phyloP scores from a whole-genome alignment of 73 alveolate species.

The Vitrella brassicaformis region DNA sequence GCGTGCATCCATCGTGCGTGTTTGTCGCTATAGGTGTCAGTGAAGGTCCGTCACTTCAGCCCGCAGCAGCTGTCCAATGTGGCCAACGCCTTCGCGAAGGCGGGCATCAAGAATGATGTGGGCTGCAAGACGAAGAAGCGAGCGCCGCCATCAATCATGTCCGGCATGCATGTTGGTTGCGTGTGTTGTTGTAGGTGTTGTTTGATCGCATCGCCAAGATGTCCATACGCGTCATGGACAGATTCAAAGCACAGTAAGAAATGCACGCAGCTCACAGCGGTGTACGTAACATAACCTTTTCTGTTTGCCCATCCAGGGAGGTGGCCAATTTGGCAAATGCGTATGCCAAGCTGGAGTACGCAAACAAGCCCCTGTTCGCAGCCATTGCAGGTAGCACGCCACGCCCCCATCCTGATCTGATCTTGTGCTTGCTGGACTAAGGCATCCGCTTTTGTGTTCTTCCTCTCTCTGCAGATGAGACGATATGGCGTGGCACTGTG shows the following conservation, averaged over 20 bases:
- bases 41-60: not conserved
- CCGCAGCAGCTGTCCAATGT: conserved; percentile 1
- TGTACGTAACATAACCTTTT: no score
- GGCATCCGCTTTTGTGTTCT: not conserved
- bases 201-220: conserved; percentile 8
- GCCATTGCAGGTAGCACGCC: conserved; percentile 5
- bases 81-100: conserved; percentile 20
- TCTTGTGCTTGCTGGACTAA: not conserved
- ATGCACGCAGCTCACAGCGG: no score
- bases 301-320: no score
- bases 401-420: not conserved
- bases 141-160: not conserved
- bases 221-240: conserved; percentile 11
- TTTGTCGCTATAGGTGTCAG: not conserved
- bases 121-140: not conserved
- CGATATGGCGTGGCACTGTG: conserved; percentile 20
- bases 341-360: conserved; percentile 2
- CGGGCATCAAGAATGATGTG: not conserved
- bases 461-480: not conserved
- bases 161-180: not conserved
- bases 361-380: conserved; percentile 6
- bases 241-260: conserved; percentile 3
- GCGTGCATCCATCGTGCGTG: not conserved
- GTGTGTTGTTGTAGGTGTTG: conserved; percentile 5
- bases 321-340: conserved; percentile 9